Conservation (phyloP, 768 basidiomycete genomes). For the Rhodotorula taiwanensis region DNA sequence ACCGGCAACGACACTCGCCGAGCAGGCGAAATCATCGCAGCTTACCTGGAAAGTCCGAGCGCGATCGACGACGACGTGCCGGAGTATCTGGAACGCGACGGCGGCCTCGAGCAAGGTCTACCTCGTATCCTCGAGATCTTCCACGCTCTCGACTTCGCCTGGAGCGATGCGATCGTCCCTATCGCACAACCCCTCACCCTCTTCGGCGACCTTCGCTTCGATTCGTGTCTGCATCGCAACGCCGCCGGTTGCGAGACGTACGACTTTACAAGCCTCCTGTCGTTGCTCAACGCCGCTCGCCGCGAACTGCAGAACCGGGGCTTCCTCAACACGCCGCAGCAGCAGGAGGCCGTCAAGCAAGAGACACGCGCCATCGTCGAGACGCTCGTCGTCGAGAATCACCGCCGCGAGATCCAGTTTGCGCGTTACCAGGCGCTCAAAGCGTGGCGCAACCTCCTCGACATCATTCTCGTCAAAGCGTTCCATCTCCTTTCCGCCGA, state of each 20-base stretch:
- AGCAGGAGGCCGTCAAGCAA: conserved; percentile 59
- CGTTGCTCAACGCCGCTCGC: conserved; percentile 59
- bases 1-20: conserved; percentile 68
- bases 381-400: conserved; percentile 80
- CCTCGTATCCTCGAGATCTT: conserved; percentile 80
- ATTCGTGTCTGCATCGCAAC: conserved; percentile 62
- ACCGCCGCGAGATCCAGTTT: conserved; percentile 69
- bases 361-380: conserved; percentile 73
- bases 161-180: conserved; percentile 67
- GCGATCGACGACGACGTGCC: conserved; percentile 46
- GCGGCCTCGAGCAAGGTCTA: conserved; percentile 57
- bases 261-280: conserved; percentile 64
- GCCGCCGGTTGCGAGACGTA: conserved; percentile 72
- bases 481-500: conserved; percentile 76
- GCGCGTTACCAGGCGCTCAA: conserved; percentile 66
- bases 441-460: conserved; percentile 76
- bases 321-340: conserved; percentile 52
- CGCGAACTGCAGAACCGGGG: conserved; percentile 63
- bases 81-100: conserved; percentile 50
- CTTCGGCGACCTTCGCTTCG: conserved; percentile 60
- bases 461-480: conserved; percentile 77
- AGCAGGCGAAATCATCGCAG: conserved; percentile 64
- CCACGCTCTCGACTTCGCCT: conserved; percentile 77
- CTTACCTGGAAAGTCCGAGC: conserved; percentile 60
- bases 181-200: conserved; percentile 55